A percentile compares a stretch with the other conserved stretches of the same genome.
Evolutionary conservation across 768 basidiomycete genomes (phyloP).

Genomic region (Tricholomella constricta): DNA sequence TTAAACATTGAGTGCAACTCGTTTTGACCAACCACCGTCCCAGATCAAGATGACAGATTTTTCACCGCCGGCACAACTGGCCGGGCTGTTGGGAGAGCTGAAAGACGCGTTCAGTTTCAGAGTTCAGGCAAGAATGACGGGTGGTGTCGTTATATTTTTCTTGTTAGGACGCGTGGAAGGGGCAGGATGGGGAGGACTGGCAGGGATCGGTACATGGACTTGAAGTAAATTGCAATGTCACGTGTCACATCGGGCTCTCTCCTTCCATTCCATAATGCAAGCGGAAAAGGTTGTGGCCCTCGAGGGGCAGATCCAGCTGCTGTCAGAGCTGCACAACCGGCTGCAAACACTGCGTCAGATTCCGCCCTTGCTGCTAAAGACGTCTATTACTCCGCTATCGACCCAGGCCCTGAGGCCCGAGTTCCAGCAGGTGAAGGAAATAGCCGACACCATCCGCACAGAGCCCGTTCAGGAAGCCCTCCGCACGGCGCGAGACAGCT

Average conservation of each 20-base stretch:
- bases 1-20: neutral
- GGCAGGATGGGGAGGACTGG: conserved; percentile 37
- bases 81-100: conserved; percentile 7
- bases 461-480: conserved; percentile 62
- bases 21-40: neutral
- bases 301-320: conserved; percentile 45
- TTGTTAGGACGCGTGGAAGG: conserved; percentile 34
- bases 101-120: conserved; percentile 30
- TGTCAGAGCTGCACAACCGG: conserved; percentile 47
- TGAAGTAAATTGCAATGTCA: neutral
- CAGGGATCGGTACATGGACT: conserved; percentile 37
- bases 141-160: conserved; percentile 36
- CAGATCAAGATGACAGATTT: neutral
- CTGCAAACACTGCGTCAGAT: conserved; percentile 48
- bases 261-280: conserved; percentile 12
- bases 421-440: conserved; percentile 48
- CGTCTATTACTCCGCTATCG: conserved; percentile 29
- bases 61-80: conserved; percentile 8
- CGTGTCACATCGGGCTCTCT: conserved; percentile 2
- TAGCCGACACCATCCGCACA: conserved; percentile 49
- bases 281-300: conserved; percentile 22
- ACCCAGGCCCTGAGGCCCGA: conserved; percentile 34
- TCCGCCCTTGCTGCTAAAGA: conserved; percentile 45
- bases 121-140: conserved; percentile 16
- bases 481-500: conserved; percentile 53